Conservation (phyloP, 768 basidiomycete genomes). For the Termitomyces sp. region DNA sequence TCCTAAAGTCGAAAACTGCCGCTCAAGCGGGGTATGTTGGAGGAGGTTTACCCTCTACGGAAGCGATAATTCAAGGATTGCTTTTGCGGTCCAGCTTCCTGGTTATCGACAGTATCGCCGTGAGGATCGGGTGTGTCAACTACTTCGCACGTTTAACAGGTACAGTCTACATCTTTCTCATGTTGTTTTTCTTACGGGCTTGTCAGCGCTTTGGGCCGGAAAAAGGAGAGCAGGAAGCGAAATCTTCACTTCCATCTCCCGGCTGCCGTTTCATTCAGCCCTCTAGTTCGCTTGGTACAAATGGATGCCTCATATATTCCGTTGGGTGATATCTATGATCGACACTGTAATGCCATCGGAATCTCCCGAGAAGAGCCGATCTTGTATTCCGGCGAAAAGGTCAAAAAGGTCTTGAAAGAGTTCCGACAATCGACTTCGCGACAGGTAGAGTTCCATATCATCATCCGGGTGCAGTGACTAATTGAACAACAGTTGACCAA, state of each 20-base stretch:
- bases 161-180: conserved; percentile 31
- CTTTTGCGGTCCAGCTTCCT: conserved; percentile 90
- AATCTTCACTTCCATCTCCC: conserved; percentile 92
- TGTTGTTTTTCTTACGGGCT: conserved; percentile 3
- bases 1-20: conserved; percentile 86
- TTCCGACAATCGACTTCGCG: conserved; percentile 47
- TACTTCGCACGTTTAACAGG: conserved; percentile 95
- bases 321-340: conserved; percentile 92
- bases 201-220: conserved; percentile 72
- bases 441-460: conserved; percentile 32
- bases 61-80: conserved; percentile 82
- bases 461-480: not conserved
- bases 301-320: conserved; percentile 90
- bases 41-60: conserved; percentile 90
- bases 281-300: conserved; percentile 81
- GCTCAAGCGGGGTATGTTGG: conserved; percentile 84
- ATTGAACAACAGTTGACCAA: conserved; percentile 49
- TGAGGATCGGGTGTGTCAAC: conserved; percentile 89
- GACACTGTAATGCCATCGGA: conserved; percentile 72
- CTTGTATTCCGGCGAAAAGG: conserved; percentile 81
- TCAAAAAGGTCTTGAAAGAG: conserved; percentile 67
- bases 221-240: conserved; percentile 91
- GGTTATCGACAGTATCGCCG: conserved; percentile 82
- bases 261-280: conserved; percentile 79
- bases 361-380: conserved; percentile 88